Conservation (phyloP, 768 basidiomycete species). For the Tylopilus subfusipes region DNA sequence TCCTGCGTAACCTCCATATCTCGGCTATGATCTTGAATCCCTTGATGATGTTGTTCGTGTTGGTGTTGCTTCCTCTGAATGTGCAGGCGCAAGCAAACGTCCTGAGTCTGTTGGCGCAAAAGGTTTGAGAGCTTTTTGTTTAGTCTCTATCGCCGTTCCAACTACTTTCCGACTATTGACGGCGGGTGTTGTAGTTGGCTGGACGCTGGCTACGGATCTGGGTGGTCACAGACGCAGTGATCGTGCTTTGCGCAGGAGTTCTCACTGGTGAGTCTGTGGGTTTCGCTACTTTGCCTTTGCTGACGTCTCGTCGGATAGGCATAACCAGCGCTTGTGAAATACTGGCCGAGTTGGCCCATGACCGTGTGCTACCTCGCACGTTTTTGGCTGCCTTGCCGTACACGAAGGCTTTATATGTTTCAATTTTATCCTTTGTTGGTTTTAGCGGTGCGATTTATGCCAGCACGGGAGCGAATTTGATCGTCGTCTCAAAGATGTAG, state of each 20-base stretch:
- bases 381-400: slow-evolving; percentile 47
- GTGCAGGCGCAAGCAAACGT: slow-evolving; percentile 54
- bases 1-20: slow-evolving; percentile 62
- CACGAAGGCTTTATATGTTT: slow-evolving; percentile 51
- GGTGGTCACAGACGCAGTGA: slow-evolving; percentile 62
- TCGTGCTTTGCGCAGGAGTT: slow-evolving; percentile 72
- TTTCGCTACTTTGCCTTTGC: neutral
- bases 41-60: slow-evolving; percentile 53
- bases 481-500: slow-evolving; percentile 57
- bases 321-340: slow-evolving; percentile 59
- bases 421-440: slow-evolving; percentile 46
- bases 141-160: neutral
- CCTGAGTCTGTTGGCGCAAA: slow-evolving; percentile 59
- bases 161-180: neutral
- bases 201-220: slow-evolving; percentile 60
- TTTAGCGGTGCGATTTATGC: slow-evolving; percentile 57
- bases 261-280: slow-evolving; percentile 48
- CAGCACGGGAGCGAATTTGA: slow-evolving; percentile 49
- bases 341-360: slow-evolving; percentile 52
- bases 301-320: slow-evolving; percentile 32
- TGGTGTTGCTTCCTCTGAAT: slow-evolving; percentile 56
- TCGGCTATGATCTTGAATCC: slow-evolving; percentile 56
- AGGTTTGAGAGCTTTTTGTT: slow-evolving; percentile 31
- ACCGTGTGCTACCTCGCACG: slow-evolving; percentile 54
- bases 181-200: slow-evolving; percentile 39